A percentile compares a stretch with the other conserved stretches of the same genome.
Evolutionary conservation across 1,139 yeast genomes (phyloP).

Genomic region (Meyerozyma smithsonii): DNA sequence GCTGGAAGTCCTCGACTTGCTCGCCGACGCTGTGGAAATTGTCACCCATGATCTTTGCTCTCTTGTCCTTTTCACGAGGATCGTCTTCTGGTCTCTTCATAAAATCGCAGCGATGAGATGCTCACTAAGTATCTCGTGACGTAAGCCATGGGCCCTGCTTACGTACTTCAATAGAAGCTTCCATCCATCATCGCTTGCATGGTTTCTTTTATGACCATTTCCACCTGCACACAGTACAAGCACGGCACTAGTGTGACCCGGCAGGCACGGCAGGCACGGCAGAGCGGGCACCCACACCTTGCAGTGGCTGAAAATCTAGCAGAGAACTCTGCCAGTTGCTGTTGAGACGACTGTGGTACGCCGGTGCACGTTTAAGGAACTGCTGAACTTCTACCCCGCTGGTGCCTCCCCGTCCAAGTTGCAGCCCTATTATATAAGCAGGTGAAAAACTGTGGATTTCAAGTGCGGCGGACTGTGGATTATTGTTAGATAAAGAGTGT

Average conservation of each 20-base stretch:
- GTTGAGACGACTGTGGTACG: no score
- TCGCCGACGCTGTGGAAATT: constrained; percentile 12
- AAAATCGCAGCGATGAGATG: constrained; percentile 1
- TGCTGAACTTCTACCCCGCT: neutral
- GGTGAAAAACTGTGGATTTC: neutral
- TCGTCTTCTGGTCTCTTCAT: constrained; percentile 1
- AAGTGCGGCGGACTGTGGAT: neutral
- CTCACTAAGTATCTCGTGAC: neutral
- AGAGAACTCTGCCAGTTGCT: no score
- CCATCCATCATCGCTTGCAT: neutral
- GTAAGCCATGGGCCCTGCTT: neutral
- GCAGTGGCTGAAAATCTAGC: no score
- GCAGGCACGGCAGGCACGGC: no score
- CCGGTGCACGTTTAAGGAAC: no score
- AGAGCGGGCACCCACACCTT: no score
- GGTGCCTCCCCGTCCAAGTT: neutral
- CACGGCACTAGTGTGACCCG: no score
- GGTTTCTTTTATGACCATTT: no score
- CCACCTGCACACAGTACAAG: no score
- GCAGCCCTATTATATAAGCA: neutral
- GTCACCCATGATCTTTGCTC: constrained; percentile 4
- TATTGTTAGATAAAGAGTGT: no score
- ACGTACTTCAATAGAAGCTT: constrained; percentile 1
- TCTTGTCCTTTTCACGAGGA: neutral
- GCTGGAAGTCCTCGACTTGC: constrained; percentile 11